Conservation (phyloP, 345 rosid genomes). For the Salix viminalis region DNA sequence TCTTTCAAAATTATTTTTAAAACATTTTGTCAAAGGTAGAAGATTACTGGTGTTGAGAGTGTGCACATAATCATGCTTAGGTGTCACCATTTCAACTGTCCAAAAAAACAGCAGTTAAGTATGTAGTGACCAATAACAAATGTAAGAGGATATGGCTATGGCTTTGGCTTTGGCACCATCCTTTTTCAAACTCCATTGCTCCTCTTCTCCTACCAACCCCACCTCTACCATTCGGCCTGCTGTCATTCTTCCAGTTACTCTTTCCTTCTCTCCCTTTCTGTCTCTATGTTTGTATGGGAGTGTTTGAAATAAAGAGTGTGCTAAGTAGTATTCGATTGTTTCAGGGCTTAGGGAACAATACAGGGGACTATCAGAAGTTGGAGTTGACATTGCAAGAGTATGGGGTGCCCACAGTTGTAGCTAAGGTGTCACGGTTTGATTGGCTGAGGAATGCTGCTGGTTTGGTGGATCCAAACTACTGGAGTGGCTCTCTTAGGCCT, state of each 20-base stretch:
- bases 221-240: slow-evolving; percentile 52
- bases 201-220: slow-evolving; percentile 25
- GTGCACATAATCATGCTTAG: no score
- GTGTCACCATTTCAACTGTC: background rate
- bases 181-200: slow-evolving; percentile 29
- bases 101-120: background rate
- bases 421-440: slow-evolving; percentile 70
- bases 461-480: slow-evolving; percentile 73
- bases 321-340: background rate
- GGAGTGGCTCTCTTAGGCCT: slow-evolving; percentile 86
- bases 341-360: slow-evolving; percentile 90
- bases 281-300: background rate
- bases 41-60: no score
- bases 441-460: slow-evolving; percentile 97
- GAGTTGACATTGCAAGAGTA: slow-evolving; percentile 48
- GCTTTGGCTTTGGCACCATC: slow-evolving; percentile 38
- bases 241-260: slow-evolving; percentile 74
- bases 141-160: background rate
- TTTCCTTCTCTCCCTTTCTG: slow-evolving; percentile 6
- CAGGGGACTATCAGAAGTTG: slow-evolving; percentile 69
- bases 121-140: background rate
- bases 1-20: no score
- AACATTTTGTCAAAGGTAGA: no score
- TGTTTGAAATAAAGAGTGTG: background rate
- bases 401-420: slow-evolving; percentile 66